Base-by-base conservation (phyloP, 1,284 basidiomycete species). In the Mycena sp. region DNA sequence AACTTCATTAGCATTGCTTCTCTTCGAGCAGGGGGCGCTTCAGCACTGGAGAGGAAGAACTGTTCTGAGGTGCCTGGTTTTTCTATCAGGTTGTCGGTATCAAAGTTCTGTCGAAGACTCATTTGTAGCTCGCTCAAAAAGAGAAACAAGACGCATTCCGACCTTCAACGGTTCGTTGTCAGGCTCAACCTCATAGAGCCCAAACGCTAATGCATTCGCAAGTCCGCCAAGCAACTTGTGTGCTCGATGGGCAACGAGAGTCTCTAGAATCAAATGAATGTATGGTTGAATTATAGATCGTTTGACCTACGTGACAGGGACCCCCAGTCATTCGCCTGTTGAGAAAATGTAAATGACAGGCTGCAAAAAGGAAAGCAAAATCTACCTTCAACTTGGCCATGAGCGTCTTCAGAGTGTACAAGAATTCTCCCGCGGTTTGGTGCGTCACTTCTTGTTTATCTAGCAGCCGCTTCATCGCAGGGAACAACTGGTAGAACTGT, bases 341-440 rank as follows among this genome's bases (percentile, higher is more conserved):
- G 3, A 17, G 19, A 44, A 41, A 12, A 50, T 45, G 16, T 29
- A 66, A 51, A 60, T 25, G 6, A 6, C 32, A 23, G 14, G 35
- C 9, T 2, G 50, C 12, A 26, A 5, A 32, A 43, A 57, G 7
- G 23, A 30, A 1, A n/a, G 45, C 25, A 6, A 26, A 12, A 45
- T 58, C 49, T 57, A 84, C 87, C 81, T 89, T 89, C 49, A 89
- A 68, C 60, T 89, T 89, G 5, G 87, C 87, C 87, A 89, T 89
- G 40, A 89, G 69, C 0, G 85, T 86, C 72, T 89, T 89, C 70
- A 89, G 72, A 2, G 81, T 80, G 35, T 85, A 81, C 17, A 88
- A 73, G 67, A 89, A 88, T 44, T 83, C 79, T 3, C 84, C 85
- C 0, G 83, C 87, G 0, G 80, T 77, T 0, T 69, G 71, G 67